Evolutionary conservation across 1,284 basidiomycete species (phyloP), one percentile per base, ranked within the genome.

Genomic region (Coniferiporia sulphurascens): DNA sequence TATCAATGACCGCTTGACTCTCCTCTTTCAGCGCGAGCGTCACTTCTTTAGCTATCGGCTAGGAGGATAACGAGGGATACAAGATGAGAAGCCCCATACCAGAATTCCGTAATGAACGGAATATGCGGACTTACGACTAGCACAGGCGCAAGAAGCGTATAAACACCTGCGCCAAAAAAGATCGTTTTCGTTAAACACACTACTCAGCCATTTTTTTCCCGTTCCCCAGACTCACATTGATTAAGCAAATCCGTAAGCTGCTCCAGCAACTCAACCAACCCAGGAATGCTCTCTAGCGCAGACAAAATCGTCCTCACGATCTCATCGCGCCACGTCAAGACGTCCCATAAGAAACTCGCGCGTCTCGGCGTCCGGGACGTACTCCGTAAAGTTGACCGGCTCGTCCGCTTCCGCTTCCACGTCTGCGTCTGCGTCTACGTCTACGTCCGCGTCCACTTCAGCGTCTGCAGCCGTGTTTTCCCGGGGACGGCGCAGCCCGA

Each of bases 201-300:
- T n/a, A n/a, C n/a, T n/a, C n/a, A n/a, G n/a, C n/a, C n/a, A n/a
- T n/a, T n/a, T n/a, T n/a, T n/a, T n/a, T n/a, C n/a, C n/a, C n/a
- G n/a, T n/a, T 22, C 60, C 65, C 21, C 36, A 8, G 17, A 55
- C 66, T 21, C 61, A 68, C 66, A 67, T 51, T 76, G 73, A 27
- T 72, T 72, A 45, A 68, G 53, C 12, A 65, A 62, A 36, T 67
- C 64, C 48, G 64, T 59, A 9, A 78, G 68, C 17, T 76, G 73
- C 67, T 79, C 78, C 34, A 75, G 72, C 52, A 83, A 73, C 68
- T 79, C 81, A 63, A 81, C 80, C 38, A 81, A 73, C 9, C 83
- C 70, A 0, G 76, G 68, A 41, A 78, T 75, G 62, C 69, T 70
- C 55, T 71, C 74, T 54, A 78, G 75, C 0, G 8, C 56, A 10